Conservation (phyloP, 2,329 filamentous ascomycete species). For the Trichoderma cornu-damae region DNA sequence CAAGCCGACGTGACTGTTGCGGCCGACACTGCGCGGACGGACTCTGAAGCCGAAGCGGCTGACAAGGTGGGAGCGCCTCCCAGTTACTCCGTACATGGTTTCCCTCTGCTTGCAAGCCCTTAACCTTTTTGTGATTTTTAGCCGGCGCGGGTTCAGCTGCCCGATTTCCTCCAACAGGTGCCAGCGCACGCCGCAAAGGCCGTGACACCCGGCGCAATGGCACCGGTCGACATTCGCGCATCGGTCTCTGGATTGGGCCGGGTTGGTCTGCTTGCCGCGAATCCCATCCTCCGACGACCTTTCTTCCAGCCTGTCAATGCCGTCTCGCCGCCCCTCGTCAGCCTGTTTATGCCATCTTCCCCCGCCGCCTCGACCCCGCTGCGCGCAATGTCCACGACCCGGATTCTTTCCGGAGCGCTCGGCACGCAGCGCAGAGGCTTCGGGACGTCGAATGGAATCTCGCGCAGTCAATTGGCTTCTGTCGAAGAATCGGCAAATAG, state of each 20-base stretch:
- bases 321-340: conserved; percentile 23
- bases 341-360: conserved; percentile 26
- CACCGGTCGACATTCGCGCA: conserved; percentile 4
- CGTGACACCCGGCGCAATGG: neutral
- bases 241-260: conserved; percentile 26
- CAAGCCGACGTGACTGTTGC: conserved; percentile 17
- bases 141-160: conserved; percentile 22
- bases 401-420: conserved; percentile 2
- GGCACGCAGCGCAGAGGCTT: conserved; percentile 29
- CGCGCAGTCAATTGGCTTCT: conserved; percentile 67
- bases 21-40: conserved; percentile 16
- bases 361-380: conserved; percentile 22
- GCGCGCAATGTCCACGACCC: conserved; percentile 22
- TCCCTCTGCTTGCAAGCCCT: neutral
- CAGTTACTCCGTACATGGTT: neutral
- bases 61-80: conserved; percentile 8
- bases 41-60: conserved; percentile 12
- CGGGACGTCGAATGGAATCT: conserved; percentile 45
- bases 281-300: conserved; percentile 27
- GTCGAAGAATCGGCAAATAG: conserved; percentile 90
- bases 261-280: conserved; percentile 30
- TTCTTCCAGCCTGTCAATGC: conserved; percentile 24
- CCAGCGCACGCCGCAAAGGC: conserved; percentile 3
- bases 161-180: conserved; percentile 29
- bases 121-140: conserved; percentile 20